Evolutionary conservation across 78 protist species (phyloP).

Genomic region (Monosiga brevicollis): DNA sequence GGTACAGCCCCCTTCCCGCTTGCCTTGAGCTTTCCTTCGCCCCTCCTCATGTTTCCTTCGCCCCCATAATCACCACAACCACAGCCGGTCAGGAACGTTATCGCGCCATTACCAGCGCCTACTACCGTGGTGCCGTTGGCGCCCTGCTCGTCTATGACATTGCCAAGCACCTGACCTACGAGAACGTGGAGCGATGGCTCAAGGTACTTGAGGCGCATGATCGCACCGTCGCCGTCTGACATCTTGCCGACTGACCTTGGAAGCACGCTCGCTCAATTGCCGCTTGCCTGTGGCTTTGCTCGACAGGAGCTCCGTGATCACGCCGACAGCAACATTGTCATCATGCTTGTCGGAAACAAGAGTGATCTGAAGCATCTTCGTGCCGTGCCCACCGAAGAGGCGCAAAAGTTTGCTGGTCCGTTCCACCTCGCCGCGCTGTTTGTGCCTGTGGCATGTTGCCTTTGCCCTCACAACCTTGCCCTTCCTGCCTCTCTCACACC

Average conservation of each 20-base stretch:
- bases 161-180: slow-evolving; percentile 79
- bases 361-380: slow-evolving; percentile 75
- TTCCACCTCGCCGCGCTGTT: too few relatives aligned
- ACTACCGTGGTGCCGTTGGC: slow-evolving; percentile 95
- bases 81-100: slow-evolving; percentile 97
- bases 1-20: slow-evolving; percentile 18
- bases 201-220: too few relatives aligned
- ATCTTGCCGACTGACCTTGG: background rate
- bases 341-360: slow-evolving; percentile 98
- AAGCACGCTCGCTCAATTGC: too few relatives aligned
- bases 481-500: background rate
- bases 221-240: slow-evolving; percentile 4
- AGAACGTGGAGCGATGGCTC: slow-evolving; percentile 80
- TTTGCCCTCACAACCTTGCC: background rate
- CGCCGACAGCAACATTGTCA: slow-evolving; percentile 55
- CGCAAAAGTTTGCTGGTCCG: slow-evolving; percentile 56
- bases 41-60: background rate
- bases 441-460: background rate
- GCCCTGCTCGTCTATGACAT: slow-evolving; percentile 94
- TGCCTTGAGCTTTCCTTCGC: background rate
- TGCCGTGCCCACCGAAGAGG: slow-evolving; percentile 69
- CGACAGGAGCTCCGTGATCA: slow-evolving; percentile 27
- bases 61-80: background rate
- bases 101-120: slow-evolving; percentile 88
- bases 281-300: too few relatives aligned